Evolutionary conservation across 1,284 basidiomycete genomes (phyloP), one percentile per base, ranked within the genome.

Genomic region (Hemileia vastatrix): DNA sequence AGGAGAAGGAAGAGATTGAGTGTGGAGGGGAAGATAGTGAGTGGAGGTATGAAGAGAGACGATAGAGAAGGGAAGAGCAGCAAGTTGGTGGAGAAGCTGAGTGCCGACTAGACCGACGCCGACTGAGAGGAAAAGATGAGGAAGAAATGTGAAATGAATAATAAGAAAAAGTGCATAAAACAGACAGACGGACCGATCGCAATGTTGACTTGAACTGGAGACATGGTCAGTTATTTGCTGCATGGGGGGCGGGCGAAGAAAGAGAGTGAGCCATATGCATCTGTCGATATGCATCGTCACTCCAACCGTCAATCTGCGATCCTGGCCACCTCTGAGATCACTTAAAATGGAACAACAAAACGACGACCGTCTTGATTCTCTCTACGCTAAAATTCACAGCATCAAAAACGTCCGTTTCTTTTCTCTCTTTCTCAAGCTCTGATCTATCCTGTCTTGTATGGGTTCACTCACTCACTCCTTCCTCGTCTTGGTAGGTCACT

Each of bases 51-150:
- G 21, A 67, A 59, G 5, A 66, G 63, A 3, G 43, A 31, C 6
- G 65, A 66, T 9, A 66, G 67, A 8, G 67, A 45, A n/a, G 67
- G 67, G n/a, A 68, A 65, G 54, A 68, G 67, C 11, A 65, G 60
- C 15, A 68, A 93, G 80, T 76, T 90, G 88, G 53, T 80, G 77
- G 72, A 94, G 81, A 70, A 94, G 83, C 73, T 90, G 88, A 49
- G 83, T 80, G 50, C 92, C 92, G 54, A 95, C 92, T 61, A 91
- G 86, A 11, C 91, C 91, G 49, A 89, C 82, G 65, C 91, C 91
- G 64, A 94, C 64, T 50, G 65, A n/a, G n/a, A n/a, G n/a, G n/a
- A n/a, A n/a, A n/a, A n/a, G n/a, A n/a, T n/a, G n/a, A n/a, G n/a
- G n/a, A n/a, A n/a, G n/a, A n/a, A n/a, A n/a, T n/a, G n/a, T n/a